Percentiles rank a stretch among this genome's conserved stretches.
Evolutionary conservation across 768 basidiomycete species (phyloP).

Genomic region (Pleurotus citrinopileatus): DNA sequence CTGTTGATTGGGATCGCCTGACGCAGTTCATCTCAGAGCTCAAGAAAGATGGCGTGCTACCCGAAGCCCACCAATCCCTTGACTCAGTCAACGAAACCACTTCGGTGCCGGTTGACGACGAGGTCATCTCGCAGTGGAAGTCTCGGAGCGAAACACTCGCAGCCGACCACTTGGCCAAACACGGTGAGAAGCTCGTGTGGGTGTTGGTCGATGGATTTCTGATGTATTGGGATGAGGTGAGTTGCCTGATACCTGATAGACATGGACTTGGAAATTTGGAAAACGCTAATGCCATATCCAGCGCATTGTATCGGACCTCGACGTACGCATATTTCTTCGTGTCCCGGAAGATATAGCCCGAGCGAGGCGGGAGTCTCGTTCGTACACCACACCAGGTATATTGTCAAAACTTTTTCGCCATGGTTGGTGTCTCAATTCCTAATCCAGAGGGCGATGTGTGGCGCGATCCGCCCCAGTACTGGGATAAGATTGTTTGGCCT

Average conservation of each 20-base stretch:
- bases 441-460: neutral
- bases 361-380: neutral
- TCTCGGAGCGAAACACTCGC: neutral
- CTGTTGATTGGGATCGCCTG: constrained; percentile 3
- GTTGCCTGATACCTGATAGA: neutral
- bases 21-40: neutral
- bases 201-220: neutral
- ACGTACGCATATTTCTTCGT: neutral
- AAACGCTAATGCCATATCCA: neutral
- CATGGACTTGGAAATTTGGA: neutral
- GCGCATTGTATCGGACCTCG: constrained; percentile 1
- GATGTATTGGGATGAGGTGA: constrained; percentile 6
- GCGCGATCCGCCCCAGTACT: neutral
- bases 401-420: neutral
- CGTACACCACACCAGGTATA: neutral
- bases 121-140: neutral
- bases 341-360: neutral
- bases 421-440: neutral
- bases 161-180: neutral
- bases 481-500: constrained; percentile 5
- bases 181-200: constrained; percentile 1
- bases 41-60: neutral
- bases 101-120: neutral
- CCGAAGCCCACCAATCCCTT: neutral
- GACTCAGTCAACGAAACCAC: neutral